phyloP scores from a whole-genome alignment of 192 early-diverging fungal species.

The Coemansia sp. region DNA sequence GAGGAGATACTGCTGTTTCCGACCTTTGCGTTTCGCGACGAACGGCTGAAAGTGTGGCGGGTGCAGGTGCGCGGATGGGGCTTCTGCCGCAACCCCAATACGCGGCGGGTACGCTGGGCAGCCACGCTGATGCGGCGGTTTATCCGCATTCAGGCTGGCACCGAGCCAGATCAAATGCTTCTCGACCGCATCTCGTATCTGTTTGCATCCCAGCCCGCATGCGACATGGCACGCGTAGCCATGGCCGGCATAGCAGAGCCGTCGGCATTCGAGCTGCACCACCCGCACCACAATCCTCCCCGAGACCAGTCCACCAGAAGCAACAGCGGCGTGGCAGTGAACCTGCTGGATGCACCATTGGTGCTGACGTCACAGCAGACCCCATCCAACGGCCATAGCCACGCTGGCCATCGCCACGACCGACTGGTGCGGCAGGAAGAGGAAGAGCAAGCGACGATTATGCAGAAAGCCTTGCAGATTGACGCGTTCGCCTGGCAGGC shows the following conservation, averaged over 20 bases:
- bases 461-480: constrained; percentile 45
- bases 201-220: constrained; percentile 35
- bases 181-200: constrained; percentile 42
- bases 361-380: constrained; percentile 21
- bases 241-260: constrained; percentile 49
- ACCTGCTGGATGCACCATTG: constrained; percentile 42
- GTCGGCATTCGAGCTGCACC: constrained; percentile 34
- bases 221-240: constrained; percentile 34
- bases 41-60: constrained; percentile 47
- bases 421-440: constrained; percentile 14
- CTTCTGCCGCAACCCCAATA: constrained; percentile 32
- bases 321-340: constrained; percentile 13
- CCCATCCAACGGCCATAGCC: background rate
- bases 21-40: constrained; percentile 47
- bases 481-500: constrained; percentile 50
- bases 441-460: constrained; percentile 25
- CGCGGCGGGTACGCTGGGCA: constrained; percentile 30
- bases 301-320: background rate
- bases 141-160: constrained; percentile 31
- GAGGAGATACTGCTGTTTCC: constrained; percentile 50
- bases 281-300: background rate
- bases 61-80: constrained; percentile 51
- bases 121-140: constrained; percentile 38
- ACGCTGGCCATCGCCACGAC: constrained; percentile 9
- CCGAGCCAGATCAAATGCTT: constrained; percentile 30